These are phyloP conservation scores for Leptographium lundbergii DNA, from an alignment of 2,329 filamentous ascomycete genomes.

Conservation along the genomic window DNA sequence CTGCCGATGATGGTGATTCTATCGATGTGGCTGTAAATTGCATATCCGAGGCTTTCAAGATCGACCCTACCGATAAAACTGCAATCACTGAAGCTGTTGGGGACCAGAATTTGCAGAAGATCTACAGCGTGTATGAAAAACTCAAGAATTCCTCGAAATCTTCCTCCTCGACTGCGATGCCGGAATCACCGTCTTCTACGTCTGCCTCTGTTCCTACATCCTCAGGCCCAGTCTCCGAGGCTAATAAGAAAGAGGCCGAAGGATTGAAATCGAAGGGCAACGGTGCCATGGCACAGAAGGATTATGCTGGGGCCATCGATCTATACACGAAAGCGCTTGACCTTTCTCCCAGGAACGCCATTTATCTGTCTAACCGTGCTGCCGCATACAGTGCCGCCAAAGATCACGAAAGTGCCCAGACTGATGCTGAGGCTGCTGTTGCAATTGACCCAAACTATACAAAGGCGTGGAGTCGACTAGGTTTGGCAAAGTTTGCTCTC, in stretches of 20 bases:
- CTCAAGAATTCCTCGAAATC: conserved; percentile 48
- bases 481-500: conserved; percentile 80
- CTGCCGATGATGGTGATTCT: conserved; percentile 78
- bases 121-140: conserved; percentile 96
- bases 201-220: conserved; percentile 16
- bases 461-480: conserved; percentile 91
- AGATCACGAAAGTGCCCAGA: conserved; percentile 71
- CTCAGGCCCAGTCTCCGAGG: conserved; percentile 28
- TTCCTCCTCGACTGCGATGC: conserved; percentile 9
- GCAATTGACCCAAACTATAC: conserved; percentile 84
- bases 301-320: conserved; percentile 72
- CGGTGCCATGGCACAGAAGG: conserved; percentile 86
- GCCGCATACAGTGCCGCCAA: conserved; percentile 78
- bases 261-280: conserved; percentile 83
- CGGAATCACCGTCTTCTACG: conserved; percentile 19
- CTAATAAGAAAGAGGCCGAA: conserved; percentile 70
- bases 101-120: conserved; percentile 74
- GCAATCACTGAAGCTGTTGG: conserved; percentile 68
- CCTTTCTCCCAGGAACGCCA: conserved; percentile 73
- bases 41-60: conserved; percentile 90
- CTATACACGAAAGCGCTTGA: conserved; percentile 79
- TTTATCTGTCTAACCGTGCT: conserved; percentile 95
- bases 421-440: conserved; percentile 85
- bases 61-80: conserved; percentile 66
- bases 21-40: conserved; percentile 91